phyloP scores from a whole-genome alignment of 2,329 filamentous ascomycete genomes.

The Aureobasidium musti region DNA sequence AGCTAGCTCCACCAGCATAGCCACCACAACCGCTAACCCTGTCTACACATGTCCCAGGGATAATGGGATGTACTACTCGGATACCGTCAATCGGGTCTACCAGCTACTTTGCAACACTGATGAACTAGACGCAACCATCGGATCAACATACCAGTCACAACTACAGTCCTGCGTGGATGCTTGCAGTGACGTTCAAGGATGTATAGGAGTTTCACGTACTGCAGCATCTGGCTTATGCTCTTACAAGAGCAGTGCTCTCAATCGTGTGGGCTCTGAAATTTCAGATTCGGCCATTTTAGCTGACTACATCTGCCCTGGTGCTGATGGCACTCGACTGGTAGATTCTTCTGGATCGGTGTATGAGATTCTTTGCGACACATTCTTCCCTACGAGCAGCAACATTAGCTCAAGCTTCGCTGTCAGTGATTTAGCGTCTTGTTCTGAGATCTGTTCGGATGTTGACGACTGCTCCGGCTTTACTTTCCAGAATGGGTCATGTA shows the following conservation, averaged over 20 bases:
- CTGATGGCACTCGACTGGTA: conserved; percentile 33
- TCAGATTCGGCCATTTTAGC: conserved; percentile 19
- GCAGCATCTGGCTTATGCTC: conserved; percentile 31
- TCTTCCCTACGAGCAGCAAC: conserved; percentile 32
- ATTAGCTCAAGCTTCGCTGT: not conserved
- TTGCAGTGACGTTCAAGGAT: conserved; percentile 33
- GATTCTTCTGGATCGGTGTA: conserved; percentile 36
- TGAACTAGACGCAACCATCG: conserved; percentile 31
- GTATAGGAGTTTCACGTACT: conserved; percentile 33
- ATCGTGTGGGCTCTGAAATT: conserved; percentile 27
- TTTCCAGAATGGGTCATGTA: conserved; percentile 14
- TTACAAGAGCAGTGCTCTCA: conserved; percentile 31
- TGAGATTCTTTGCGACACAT: conserved; percentile 36
- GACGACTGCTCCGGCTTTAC: conserved; percentile 11
- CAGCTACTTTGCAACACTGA: conserved; percentile 34
- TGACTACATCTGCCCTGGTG: conserved; percentile 36
- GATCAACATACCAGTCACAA: conserved; percentile 30
- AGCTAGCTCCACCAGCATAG: conserved; percentile 19
- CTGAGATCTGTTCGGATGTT: not conserved
- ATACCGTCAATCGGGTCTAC: conserved; percentile 34
- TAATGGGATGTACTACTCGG: conserved; percentile 35
- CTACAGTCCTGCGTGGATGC: conserved; percentile 35
- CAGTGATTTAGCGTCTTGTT: conserved; percentile 8
- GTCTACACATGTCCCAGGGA: conserved; percentile 35
- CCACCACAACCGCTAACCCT: conserved; percentile 30